These are phyloP conservation scores for Aegle marmelos DNA, from an alignment of 345 rosid genomes.

Conservation along the genomic window DNA sequence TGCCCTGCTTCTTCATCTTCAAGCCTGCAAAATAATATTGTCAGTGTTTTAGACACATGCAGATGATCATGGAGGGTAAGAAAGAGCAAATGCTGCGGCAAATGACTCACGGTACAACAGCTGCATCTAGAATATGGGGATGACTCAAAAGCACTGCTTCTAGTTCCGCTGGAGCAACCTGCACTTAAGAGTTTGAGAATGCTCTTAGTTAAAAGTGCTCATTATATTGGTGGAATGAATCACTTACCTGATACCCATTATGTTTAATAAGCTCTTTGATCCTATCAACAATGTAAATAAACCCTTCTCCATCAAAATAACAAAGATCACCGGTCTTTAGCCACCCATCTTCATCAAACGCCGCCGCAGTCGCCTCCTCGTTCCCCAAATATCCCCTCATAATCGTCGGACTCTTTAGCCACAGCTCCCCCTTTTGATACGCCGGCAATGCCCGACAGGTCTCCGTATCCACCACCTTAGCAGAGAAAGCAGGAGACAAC, in stretches of 20 bases:
- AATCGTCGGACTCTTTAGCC: conserved; percentile 47
- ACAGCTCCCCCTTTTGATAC: conserved; percentile 42
- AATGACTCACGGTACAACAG: conserved; percentile 50
- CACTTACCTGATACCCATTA: conserved; percentile 55
- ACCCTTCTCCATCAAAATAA: conserved; percentile 55
- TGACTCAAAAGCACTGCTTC: conserved; percentile 61
- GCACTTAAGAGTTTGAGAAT: conserved; percentile 1
- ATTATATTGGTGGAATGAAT: background rate
- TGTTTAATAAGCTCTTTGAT: conserved; percentile 76
- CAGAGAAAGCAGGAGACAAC: conserved; percentile 38
- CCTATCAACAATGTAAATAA: conserved; percentile 50
- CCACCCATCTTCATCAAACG: conserved; percentile 52
- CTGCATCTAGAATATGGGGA: conserved; percentile 49
- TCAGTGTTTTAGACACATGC: background rate
- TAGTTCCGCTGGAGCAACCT: conserved; percentile 71
- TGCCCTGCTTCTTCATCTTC: conserved; percentile 68
- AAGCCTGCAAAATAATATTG: conserved; percentile 28
- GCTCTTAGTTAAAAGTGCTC: background rate
- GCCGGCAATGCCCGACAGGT: conserved; percentile 43
- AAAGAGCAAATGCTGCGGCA: background rate
- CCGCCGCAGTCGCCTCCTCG: conserved; percentile 47
- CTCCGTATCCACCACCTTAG: conserved; percentile 41
- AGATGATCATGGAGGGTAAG: background rate
- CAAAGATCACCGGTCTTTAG: conserved; percentile 62
- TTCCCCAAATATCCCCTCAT: conserved; percentile 53